Evolutionary conservation across 352 stramenopile species (phyloP).

Genomic region (Phytopythium kandeliae): DNA sequence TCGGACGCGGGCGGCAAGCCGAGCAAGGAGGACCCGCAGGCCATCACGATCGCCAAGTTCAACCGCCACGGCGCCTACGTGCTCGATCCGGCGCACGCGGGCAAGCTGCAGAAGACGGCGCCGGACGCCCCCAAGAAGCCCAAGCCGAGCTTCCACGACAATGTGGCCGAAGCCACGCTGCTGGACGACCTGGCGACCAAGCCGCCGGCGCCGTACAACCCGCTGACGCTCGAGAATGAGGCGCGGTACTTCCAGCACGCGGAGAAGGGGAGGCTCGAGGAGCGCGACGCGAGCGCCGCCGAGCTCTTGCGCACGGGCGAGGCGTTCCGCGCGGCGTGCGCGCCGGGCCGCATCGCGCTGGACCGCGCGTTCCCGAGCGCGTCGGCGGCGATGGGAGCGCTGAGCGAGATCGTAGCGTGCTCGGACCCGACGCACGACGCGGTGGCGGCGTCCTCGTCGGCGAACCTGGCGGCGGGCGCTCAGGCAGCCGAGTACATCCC

Average conservation of each 20-base stretch:
- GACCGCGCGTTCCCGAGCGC: constrained; percentile 52
- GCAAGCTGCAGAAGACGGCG: constrained; percentile 35
- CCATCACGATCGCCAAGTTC: constrained; percentile 84
- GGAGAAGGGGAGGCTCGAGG: constrained; percentile 16
- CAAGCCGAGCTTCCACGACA: constrained; percentile 50
- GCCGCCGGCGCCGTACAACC: constrained; percentile 50
- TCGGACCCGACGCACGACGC: constrained; percentile 52
- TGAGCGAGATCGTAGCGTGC: constrained; percentile 59
- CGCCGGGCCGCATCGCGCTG: constrained; percentile 30
- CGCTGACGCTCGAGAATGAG: constrained; percentile 76
- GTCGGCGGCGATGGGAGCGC: constrained; percentile 44
- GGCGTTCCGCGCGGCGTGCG: constrained; percentile 41
- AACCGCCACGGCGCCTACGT: constrained; percentile 82
- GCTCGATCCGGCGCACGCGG: constrained; percentile 61
- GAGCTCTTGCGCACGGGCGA: constrained; percentile 3
- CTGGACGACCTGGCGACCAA: constrained; percentile 68
- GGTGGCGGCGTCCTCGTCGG: constrained; percentile 41
- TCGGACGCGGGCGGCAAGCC: constrained; percentile 14
- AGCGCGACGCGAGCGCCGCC: constrained; percentile 6
- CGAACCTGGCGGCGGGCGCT: constrained; percentile 42
- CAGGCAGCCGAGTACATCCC: constrained; percentile 72
- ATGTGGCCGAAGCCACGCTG: constrained; percentile 48
- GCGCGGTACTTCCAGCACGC: constrained; percentile 75
- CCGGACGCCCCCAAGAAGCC: constrained; percentile 29
- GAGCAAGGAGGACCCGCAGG: constrained; percentile 45